Percentiles rank a stretch among this genome's conserved stretches.
Evolutionary conservation across 2,329 filamentous ascomycete species (phyloP).

Genomic region (Dactylonectria macrodidyma): DNA sequence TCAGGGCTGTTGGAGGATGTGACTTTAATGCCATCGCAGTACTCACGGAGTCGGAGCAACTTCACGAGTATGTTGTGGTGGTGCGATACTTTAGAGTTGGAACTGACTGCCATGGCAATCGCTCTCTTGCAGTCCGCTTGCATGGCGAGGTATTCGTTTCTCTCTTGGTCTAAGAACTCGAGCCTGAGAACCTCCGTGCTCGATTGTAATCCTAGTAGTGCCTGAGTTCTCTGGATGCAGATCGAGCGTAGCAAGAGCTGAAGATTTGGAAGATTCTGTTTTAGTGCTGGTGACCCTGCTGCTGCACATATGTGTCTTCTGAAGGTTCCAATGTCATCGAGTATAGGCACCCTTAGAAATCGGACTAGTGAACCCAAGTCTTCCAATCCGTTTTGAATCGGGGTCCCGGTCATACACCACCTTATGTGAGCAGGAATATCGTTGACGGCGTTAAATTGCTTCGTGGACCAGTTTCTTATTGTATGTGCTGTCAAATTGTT

Average conservation of each 20-base stretch:
- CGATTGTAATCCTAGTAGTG: neutral
- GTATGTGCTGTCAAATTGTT: neutral
- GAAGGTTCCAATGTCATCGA: neutral
- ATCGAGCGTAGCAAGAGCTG: neutral
- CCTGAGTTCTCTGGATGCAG: neutral
- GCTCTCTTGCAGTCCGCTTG: neutral
- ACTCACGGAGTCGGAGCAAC: neutral
- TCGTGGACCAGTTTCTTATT: neutral
- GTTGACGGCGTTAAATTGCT: neutral
- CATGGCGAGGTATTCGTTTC: neutral
- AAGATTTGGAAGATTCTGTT: neutral
- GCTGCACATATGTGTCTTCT: neutral
- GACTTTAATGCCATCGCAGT: neutral
- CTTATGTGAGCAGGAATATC: neutral
- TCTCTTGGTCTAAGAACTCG: neutral
- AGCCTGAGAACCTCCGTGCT: neutral
- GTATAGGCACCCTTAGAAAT: neutral
- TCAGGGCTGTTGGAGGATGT: neutral
- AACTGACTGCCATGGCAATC: neutral
- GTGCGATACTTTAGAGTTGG: neutral
- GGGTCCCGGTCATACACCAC: slow-evolving; percentile 6
- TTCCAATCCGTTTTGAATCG: neutral
- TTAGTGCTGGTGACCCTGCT: neutral
- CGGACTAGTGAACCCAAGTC: neutral
- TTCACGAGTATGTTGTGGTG: neutral